Evolutionary conservation across 768 basidiomycete species (phyloP), one percentile per base, ranked within the genome.

Genomic region (Agaricus bisporus): DNA sequence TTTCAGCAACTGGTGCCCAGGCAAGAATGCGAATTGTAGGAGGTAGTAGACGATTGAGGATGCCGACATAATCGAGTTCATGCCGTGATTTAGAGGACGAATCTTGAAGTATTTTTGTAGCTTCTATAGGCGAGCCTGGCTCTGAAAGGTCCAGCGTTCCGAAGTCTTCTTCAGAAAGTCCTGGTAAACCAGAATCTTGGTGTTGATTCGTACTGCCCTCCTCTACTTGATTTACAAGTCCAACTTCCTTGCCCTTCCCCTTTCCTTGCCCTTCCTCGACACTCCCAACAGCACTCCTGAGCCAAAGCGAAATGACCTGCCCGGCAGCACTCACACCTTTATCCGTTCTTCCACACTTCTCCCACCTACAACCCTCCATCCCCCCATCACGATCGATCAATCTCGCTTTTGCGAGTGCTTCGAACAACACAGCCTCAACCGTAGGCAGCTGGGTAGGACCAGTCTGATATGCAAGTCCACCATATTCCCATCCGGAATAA

Each of bases 241-340:
- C 39, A 9, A 32, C 26, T 41, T 32, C 41, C 14, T 36, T 17
- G 14, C 15, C 50, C 55, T 29, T 39, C 51, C 25, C 29, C 42
- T 44, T 44, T 56, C 51, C 44, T 35, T 61, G 58, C 14, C 26
- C 43, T 7, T 55, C 59, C n/a, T 58, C 51, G 54, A 67, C 54
- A n/a, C 56, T 10, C 18, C 63, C 70, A 41, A 85, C 66, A 9
- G 81, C 79, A 66, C 91, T 93, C 55, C 94, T 74, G 11, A 97
- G 84, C 87, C 91, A 94, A 7, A 99, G 74, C 47, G 88, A 91
- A 47, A 98, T 77, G 20, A 98, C 94, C 66, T 98, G 95, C 3
- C 92, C 94, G 9, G 88, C 89, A 37, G 88, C 91, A 65, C 93
- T 95, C 54, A 99, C 97, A 0, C 95, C 95, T 17, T 86, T 78